Evolutionary conservation across 345 rosid species (phyloP).

Genomic region (Pistacia integerrima): DNA sequence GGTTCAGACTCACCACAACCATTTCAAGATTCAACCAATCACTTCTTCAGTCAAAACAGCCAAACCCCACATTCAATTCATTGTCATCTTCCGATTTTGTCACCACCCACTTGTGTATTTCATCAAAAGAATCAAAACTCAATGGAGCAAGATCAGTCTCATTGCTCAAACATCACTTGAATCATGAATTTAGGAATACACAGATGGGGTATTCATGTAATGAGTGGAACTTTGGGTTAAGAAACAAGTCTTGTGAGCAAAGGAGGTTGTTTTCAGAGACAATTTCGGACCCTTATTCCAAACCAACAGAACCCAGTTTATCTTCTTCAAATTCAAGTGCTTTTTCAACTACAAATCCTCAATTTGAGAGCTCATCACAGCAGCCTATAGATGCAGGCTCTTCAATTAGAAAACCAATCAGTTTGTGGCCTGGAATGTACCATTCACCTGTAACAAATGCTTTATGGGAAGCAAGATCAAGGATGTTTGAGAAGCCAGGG

Average conservation of each 20-base stretch:
- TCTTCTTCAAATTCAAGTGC: slow-evolving; percentile 8
- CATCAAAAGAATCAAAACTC: slow-evolving; percentile 12
- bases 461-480: slow-evolving; percentile 86
- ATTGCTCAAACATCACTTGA: neutral
- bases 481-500: slow-evolving; percentile 47
- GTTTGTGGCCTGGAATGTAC: slow-evolving; percentile 97
- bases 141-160: slow-evolving; percentile 2
- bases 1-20: neutral
- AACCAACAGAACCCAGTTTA: neutral
- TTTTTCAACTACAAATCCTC: neutral
- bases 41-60: neutral
- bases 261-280: slow-evolving; percentile 31
- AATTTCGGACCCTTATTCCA: slow-evolving; percentile 21
- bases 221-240: slow-evolving; percentile 12
- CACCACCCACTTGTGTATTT: neutral
- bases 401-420: slow-evolving; percentile 73
- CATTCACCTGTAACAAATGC: slow-evolving; percentile 93
- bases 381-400: slow-evolving; percentile 78
- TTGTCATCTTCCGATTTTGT: neutral
- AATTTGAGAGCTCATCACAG: slow-evolving; percentile 3
- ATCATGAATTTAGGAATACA: neutral
- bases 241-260: slow-evolving; percentile 4
- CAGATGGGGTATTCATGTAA: slow-evolving; percentile 14
- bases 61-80: neutral
- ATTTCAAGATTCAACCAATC: neutral